These are phyloP conservation scores for Calocybe indica DNA, from an alignment of 768 basidiomycete genomes.

Conservation along the genomic window DNA sequence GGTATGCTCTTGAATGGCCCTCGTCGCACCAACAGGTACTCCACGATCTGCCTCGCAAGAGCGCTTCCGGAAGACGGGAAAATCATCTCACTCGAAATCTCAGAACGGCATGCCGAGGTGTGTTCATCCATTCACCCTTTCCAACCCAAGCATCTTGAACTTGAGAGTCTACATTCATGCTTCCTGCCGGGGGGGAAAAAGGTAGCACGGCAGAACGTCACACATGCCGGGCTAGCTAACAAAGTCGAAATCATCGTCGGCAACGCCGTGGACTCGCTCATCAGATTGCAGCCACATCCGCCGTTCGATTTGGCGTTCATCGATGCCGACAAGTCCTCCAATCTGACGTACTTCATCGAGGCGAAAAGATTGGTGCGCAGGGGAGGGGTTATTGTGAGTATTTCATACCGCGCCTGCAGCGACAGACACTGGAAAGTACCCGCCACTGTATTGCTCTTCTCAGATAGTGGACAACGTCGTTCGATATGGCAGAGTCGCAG, in stretches of 20 bases:
- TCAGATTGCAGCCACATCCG: constrained; percentile 36
- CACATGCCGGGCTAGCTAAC: constrained; percentile 41
- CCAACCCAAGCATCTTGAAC: neutral
- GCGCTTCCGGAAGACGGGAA: constrained; percentile 46
- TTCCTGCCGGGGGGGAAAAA: constrained; percentile 10
- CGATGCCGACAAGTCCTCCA: constrained; percentile 62
- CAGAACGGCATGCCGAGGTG: constrained; percentile 40
- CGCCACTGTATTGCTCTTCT: neutral
- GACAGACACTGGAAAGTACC: neutral
- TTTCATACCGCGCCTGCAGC: neutral
- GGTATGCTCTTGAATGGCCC: neutral
- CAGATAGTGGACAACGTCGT: constrained; percentile 64
- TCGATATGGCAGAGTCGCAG: constrained; percentile 39
- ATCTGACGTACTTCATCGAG: constrained; percentile 50
- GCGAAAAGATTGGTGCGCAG: constrained; percentile 53
- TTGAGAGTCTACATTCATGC: neutral
- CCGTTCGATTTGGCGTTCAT: constrained; percentile 68
- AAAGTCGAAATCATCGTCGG: constrained; percentile 49
- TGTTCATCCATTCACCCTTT: neutral
- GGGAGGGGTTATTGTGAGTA: constrained; percentile 56
- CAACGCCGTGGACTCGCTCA: constrained; percentile 44
- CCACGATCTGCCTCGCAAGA: constrained; percentile 37
- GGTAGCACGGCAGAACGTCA: constrained; percentile 56
- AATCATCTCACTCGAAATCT: constrained; percentile 42
- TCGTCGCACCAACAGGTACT: constrained; percentile 24